Conservation (phyloP, 1,139 yeast genomes). For the Candida anutae region DNA sequence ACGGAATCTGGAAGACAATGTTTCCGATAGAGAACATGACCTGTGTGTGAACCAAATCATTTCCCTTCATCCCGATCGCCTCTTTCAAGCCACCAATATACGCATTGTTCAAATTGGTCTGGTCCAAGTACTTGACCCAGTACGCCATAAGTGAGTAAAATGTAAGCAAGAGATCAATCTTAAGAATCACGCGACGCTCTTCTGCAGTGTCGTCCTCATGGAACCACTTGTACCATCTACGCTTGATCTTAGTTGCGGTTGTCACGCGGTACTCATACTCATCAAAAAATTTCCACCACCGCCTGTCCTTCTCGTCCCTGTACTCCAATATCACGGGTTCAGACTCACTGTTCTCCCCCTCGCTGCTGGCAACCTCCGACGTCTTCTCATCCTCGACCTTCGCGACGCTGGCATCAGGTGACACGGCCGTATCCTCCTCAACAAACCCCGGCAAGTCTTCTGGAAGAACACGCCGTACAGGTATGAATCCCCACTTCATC, state of each 20-base stretch:
- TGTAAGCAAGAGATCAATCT: constrained; percentile 54
- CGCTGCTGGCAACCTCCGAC: constrained; percentile 3
- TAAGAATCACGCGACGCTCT: constrained; percentile 48
- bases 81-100: constrained; percentile 60
- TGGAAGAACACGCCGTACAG: constrained; percentile 38
- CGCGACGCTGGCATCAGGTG: background rate
- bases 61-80: constrained; percentile 54
- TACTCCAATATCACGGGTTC: constrained; percentile 25
- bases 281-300: constrained; percentile 58
- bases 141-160: constrained; percentile 55
- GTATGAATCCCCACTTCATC: constrained; percentile 44
- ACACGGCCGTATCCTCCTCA: constrained; percentile 1
- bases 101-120: constrained; percentile 56
- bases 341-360: constrained; percentile 1
- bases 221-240: constrained; percentile 61
- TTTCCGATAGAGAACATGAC: constrained; percentile 53
- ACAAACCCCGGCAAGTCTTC: constrained; percentile 15
- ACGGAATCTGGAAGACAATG: constrained; percentile 48
- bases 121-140: constrained; percentile 67
- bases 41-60: constrained; percentile 56
- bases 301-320: constrained; percentile 54
- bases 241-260: constrained; percentile 22
- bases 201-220: constrained; percentile 48
- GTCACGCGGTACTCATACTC: constrained; percentile 52
- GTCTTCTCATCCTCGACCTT: background rate